phyloP scores from a whole-genome alignment of 371 early-diverging fungal genomes.

The Lichtheimia ornata region DNA sequence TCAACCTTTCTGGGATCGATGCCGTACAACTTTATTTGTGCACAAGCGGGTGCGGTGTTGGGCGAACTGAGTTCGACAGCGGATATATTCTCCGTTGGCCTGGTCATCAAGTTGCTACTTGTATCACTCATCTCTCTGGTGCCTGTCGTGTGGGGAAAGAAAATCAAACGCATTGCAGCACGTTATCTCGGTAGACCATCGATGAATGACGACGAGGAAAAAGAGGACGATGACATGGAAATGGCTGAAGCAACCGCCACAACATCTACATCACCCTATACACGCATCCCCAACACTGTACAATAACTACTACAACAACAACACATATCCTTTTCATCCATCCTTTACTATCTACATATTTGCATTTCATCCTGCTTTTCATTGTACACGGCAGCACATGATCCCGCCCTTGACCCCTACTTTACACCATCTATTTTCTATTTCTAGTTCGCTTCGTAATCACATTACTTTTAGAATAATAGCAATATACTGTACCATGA shows the following conservation, averaged over 20 bases:
- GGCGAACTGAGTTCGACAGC: conserved; percentile 48
- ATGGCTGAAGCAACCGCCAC: conserved; percentile 1
- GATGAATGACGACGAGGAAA: conserved; percentile 9
- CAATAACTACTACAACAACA: neutral
- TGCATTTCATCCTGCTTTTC: too few relatives aligned
- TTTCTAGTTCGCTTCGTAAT: too few relatives aligned
- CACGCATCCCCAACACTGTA: conserved; percentile 1
- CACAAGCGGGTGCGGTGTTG: conserved; percentile 50
- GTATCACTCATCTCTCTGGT: conserved; percentile 47
- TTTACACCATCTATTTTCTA: too few relatives aligned
- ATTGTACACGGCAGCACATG: too few relatives aligned
- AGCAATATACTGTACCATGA: too few relatives aligned
- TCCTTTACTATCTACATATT: neutral
- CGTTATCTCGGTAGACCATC: conserved; percentile 8
- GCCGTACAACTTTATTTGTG: conserved; percentile 52
- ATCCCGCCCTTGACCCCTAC: too few relatives aligned
- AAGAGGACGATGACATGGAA: conserved; percentile 12
- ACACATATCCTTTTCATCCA: neutral
- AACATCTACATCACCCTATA: neutral
- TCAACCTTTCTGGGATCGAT: conserved; percentile 49
- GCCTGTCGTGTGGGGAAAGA: conserved; percentile 50
- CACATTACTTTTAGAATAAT: too few relatives aligned
- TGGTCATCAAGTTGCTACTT: conserved; percentile 41
- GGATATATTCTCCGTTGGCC: conserved; percentile 43
- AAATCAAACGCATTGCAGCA: conserved; percentile 28